These are phyloP conservation scores for Macadamia tetraphylla DNA, from an alignment of 164 flowering plant species.

Conservation along the genomic window DNA sequence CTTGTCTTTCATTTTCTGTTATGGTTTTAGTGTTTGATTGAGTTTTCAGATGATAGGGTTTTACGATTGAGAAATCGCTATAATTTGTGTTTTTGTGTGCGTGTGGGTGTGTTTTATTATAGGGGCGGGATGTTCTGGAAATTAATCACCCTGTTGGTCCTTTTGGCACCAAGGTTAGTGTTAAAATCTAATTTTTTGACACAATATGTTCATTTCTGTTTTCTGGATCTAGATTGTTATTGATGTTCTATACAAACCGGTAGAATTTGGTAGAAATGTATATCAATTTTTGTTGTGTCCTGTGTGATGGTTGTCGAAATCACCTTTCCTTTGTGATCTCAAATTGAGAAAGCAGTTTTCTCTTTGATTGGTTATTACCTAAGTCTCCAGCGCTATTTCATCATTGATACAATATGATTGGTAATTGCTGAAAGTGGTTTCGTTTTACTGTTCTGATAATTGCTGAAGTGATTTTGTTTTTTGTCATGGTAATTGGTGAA, in stretches of 20 bases:
- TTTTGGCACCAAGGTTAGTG: conserved; percentile 84
- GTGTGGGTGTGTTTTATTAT: not conserved
- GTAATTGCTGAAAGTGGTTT: no score
- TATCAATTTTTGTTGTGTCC: not conserved
- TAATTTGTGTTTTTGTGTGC: not conserved
- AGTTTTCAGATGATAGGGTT: no score
- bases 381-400: no score
- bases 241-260: not conserved
- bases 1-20: no score
- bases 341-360: no score
- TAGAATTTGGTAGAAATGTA: not conserved
- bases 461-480: no score
- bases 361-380: no score
- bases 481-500: no score
- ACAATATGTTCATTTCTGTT: not conserved
- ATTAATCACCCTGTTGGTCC: conserved; percentile 68
- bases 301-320: not conserved
- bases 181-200: not conserved
- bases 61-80: not conserved
- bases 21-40: no score
- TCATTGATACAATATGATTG: no score
- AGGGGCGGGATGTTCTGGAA: conserved; percentile 64
- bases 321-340: not conserved
- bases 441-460: no score
- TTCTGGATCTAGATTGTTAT: not conserved